These are phyloP conservation scores for Cupressus sempervirens DNA, from an alignment of 75 land plant species.

Conservation along the genomic window DNA sequence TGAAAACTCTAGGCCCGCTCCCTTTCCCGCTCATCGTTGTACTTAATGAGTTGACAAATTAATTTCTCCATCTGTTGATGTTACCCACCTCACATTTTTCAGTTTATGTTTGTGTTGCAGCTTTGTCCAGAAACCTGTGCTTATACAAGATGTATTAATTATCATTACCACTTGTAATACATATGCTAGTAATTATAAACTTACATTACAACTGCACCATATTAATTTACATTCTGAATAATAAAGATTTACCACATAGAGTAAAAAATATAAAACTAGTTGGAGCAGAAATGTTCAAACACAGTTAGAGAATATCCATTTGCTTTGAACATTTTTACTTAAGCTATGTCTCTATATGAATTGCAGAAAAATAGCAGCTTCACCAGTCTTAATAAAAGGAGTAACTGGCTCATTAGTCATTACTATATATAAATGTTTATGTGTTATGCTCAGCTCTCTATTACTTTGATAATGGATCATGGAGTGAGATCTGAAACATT, in stretches of 20 bases:
- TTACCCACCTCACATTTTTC: background rate
- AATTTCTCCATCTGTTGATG: slow-evolving; percentile 40
- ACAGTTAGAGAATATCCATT: background rate
- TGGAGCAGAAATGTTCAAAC: background rate
- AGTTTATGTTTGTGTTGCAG: slow-evolving; percentile 21
- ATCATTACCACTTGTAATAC: background rate
- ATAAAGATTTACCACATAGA: background rate
- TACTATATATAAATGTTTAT: no score
- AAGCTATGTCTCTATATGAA: no score
- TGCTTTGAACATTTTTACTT: no score
- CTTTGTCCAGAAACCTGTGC: slow-evolving; percentile 43
- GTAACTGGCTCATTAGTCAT: no score
- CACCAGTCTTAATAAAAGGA: no score
- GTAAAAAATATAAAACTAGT: background rate
- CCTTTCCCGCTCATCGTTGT: no score
- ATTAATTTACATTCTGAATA: background rate
- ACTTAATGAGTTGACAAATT: no score
- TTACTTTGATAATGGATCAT: no score
- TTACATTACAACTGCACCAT: background rate
- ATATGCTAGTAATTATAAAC: background rate
- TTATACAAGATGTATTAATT: slow-evolving; percentile 21
- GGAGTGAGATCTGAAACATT: no score
- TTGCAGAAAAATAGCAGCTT: no score
- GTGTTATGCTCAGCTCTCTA: no score
- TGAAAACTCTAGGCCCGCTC: no score